Conservation (phyloP, 1,284 basidiomycete genomes). For the Ceratobasidium sp. region DNA sequence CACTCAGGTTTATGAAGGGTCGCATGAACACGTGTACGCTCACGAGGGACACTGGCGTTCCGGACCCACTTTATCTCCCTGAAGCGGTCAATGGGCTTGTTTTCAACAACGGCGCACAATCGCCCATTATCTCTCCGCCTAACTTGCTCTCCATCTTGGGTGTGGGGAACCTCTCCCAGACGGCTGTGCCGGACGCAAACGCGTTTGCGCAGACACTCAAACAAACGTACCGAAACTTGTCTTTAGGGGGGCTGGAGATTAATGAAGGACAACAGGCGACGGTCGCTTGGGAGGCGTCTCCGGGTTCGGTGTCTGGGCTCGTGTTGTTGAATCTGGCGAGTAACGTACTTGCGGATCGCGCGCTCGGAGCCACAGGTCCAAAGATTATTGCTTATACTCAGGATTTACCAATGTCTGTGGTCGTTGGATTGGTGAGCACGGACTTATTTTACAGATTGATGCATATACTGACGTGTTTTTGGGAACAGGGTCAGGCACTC, state of each 20-base stretch:
- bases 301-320: constrained; percentile 65
- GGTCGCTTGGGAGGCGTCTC: constrained; percentile 71
- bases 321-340: constrained; percentile 72
- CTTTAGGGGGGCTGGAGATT: constrained; percentile 71
- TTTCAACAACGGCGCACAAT: constrained; percentile 26
- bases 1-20: constrained; percentile 69
- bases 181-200: constrained; percentile 55
- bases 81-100: constrained; percentile 54
- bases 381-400: constrained; percentile 26
- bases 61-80: constrained; percentile 63
- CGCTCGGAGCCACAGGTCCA: constrained; percentile 53
- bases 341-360: constrained; percentile 72
- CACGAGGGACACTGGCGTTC: constrained; percentile 54
- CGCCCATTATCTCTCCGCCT: constrained; percentile 60
- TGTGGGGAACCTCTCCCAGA: constrained; percentile 19
- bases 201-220: constrained; percentile 66
- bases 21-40: constrained; percentile 63
- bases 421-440: constrained; percentile 20
- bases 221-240: constrained; percentile 62
- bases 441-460: too few species aligned
- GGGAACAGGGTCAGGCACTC: neutral
- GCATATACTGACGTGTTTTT: neutral
- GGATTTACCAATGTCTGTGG: constrained; percentile 32
- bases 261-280: constrained; percentile 62
- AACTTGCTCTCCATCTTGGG: constrained; percentile 61